phyloP scores from a whole-genome alignment of 2,329 filamentous ascomycete species.

The Trichophyton mentagrophytes region DNA sequence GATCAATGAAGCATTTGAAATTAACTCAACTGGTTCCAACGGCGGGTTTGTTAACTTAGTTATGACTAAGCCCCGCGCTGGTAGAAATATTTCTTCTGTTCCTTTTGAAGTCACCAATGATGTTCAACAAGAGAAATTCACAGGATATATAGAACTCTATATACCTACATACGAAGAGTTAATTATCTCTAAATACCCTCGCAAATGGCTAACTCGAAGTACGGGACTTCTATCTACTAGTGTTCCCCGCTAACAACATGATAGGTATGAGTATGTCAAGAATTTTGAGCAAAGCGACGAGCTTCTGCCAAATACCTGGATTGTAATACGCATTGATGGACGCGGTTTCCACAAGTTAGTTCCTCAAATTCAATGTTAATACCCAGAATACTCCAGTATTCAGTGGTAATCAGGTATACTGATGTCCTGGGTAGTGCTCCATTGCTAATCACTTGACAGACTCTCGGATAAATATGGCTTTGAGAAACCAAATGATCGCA shows the following conservation, averaged over 20 bases:
- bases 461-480: conserved; percentile 75
- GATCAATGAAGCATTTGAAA: neutral
- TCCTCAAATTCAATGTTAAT: neutral
- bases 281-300: conserved; percentile 70
- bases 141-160: too few relatives aligned
- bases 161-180: neutral
- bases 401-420: neutral
- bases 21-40: too few relatives aligned
- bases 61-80: neutral
- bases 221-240: conserved; percentile 4
- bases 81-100: neutral
- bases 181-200: neutral
- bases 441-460: conserved; percentile 33
- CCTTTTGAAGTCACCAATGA: too few relatives aligned
- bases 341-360: conserved; percentile 80
- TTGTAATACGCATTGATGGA: conserved; percentile 87
- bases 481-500: conserved; percentile 79
- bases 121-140: too few relatives aligned
- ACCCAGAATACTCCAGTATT: neutral
- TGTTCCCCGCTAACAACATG: neutral
- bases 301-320: conserved; percentile 84
- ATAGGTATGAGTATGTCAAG: conserved; percentile 86
- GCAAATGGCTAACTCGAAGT: conserved; percentile 31
- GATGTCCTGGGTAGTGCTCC: neutral
- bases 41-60: neutral